A percentile compares a stretch with the other conserved stretches of the same genome.
phyloP scores from a whole-genome alignment of 495 filamentous ascomycete genomes.

The Penicillium flavigenum region DNA sequence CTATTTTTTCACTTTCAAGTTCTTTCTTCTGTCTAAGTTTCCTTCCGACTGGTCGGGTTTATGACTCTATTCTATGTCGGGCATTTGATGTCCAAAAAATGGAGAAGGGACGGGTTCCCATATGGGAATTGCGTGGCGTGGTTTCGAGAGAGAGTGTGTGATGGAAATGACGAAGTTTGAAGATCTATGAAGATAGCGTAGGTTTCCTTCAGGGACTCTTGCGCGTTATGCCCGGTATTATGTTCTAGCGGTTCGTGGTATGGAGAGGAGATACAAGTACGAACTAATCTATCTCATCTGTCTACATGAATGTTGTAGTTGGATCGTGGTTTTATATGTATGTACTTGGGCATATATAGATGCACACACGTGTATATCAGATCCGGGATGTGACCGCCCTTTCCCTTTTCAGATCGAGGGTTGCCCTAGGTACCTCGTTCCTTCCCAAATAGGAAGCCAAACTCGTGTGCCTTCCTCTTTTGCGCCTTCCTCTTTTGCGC shows the following conservation, averaged over 20 bases:
- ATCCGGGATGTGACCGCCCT: neutral
- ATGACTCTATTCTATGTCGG: constrained; percentile 21
- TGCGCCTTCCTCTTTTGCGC: neutral
- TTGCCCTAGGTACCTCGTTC: neutral
- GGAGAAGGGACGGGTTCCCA: constrained; percentile 2
- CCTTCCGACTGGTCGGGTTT: constrained; percentile 17
- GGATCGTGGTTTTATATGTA: neutral
- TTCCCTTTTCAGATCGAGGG: too few species aligned
- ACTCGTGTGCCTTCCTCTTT: neutral
- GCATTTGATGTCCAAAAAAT: constrained; percentile 16
- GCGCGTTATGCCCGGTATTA: constrained; percentile 9
- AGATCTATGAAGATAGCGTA: constrained; percentile 12
- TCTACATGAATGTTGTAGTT: neutral
- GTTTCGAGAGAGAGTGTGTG: neutral
- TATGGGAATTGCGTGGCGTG: neutral
- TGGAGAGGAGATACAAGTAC: constrained; percentile 30
- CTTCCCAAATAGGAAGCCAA: neutral
- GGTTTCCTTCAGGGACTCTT: neutral
- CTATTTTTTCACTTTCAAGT: constrained; percentile 12
- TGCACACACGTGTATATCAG: neutral
- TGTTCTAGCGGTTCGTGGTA: constrained; percentile 9
- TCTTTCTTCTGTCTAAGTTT: constrained; percentile 4
- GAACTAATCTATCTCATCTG: constrained; percentile 23
- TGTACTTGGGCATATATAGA: neutral
- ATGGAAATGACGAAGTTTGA: constrained; percentile 16